These are phyloP conservation scores for Pleurotus giganteus DNA, from an alignment of 768 basidiomycete genomes.

Conservation along the genomic window DNA sequence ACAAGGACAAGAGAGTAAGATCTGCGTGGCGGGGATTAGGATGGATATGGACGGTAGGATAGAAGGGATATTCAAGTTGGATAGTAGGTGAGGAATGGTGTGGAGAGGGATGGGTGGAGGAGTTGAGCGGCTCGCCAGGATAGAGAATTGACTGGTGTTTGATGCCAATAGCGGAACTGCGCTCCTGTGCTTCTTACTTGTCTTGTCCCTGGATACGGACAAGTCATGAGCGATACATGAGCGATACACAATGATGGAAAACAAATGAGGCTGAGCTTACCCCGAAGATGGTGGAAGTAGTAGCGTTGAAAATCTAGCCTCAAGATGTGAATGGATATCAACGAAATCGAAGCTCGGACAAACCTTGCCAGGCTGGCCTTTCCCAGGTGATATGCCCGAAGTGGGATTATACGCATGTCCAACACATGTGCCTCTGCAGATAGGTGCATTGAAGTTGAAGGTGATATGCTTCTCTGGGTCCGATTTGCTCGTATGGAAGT, in stretches of 20 bases:
- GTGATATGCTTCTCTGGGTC: slow-evolving; percentile 7
- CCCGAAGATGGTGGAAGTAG: slow-evolving; percentile 1
- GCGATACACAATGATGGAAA: not conserved
- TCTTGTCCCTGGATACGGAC: not conserved
- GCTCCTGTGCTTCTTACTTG: not conserved
- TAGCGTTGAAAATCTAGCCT: not conserved
- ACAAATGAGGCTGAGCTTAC: not conserved
- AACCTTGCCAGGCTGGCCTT: slow-evolving; percentile 3
- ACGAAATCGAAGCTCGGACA: not conserved
- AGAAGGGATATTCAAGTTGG: too few species aligned
- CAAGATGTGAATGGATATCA: not conserved
- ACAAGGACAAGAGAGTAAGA: too few species aligned
- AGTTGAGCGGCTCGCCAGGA: too few species aligned
- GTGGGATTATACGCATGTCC: slow-evolving; percentile 4
- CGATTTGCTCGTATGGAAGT: slow-evolving; percentile 3
- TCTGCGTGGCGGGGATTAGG: too few species aligned
- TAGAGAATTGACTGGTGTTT: not conserved
- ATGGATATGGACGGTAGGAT: too few species aligned
- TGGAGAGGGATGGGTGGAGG: too few species aligned
- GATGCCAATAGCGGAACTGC: too few species aligned
- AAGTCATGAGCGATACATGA: not conserved
- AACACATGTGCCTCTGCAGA: not conserved
- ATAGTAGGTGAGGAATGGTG: too few species aligned
- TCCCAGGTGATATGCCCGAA: not conserved
- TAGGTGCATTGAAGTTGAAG: slow-evolving; percentile 6